Evolutionary conservation across 2,329 filamentous ascomycete genomes (phyloP).

Genomic region (Apiospora saccharicola): DNA sequence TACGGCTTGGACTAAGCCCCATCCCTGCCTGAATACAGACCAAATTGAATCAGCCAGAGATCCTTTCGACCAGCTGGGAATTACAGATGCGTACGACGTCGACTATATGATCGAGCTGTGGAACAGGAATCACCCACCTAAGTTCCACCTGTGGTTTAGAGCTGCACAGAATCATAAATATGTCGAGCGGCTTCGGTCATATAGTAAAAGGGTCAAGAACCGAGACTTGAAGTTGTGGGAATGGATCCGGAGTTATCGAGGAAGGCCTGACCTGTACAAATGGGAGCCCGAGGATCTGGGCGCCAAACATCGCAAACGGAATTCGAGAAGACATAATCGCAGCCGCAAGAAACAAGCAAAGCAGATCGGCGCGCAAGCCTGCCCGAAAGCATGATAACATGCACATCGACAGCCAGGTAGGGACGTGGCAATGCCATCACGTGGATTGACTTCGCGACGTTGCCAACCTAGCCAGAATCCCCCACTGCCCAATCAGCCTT

Average conservation of each 20-base stretch:
- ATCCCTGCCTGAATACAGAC: constrained; percentile 7
- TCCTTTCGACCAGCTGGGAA: not conserved
- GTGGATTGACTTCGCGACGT: not conserved
- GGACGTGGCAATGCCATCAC: not conserved
- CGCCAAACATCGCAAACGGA: not conserved
- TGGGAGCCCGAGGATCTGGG: not conserved
- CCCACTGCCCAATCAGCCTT: not conserved
- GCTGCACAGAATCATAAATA: not conserved
- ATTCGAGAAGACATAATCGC: not conserved
- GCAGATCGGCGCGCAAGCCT: not conserved
- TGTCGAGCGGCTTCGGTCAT: not conserved
- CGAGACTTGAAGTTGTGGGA: not conserved
- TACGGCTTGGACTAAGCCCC: constrained; percentile 25
- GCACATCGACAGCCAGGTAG: not conserved
- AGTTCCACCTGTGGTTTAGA: not conserved
- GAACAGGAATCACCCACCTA: not conserved
- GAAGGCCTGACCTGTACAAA: not conserved
- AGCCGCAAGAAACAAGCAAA: not conserved
- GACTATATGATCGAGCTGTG: not conserved
- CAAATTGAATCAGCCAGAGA: not conserved
- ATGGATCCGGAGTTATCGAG: not conserved
- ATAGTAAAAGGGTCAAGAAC: not conserved
- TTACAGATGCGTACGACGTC: not conserved
- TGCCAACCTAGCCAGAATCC: not conserved
- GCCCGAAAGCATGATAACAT: not conserved